phyloP scores from a whole-genome alignment of 805 yeast species.

The Candida nitratophila region DNA sequence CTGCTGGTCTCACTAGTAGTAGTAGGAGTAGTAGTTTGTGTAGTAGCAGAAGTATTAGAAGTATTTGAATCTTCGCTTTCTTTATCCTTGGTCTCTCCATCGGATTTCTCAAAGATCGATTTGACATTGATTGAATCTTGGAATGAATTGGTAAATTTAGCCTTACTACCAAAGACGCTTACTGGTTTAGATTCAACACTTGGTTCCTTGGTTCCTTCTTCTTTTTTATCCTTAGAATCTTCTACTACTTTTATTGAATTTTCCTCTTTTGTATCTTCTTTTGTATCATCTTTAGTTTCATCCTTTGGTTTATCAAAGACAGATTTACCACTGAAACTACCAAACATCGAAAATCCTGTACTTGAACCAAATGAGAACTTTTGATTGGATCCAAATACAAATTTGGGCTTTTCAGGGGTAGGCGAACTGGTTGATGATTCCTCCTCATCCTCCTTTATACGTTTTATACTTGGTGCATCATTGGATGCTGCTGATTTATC shows the following conservation, averaged over 20 bases:
- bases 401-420: constrained; percentile 30
- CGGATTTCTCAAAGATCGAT: constrained; percentile 38
- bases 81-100: constrained; percentile 5
- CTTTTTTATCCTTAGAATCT: not conserved
- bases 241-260: not conserved
- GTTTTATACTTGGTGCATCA: not conserved
- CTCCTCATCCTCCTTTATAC: not conserved
- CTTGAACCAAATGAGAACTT: constrained; percentile 42
- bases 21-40: constrained; percentile 7
- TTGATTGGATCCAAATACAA: constrained; percentile 44
- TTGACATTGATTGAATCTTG: constrained; percentile 42
- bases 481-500: not conserved
- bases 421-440: not conserved
- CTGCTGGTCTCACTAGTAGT: too few species aligned
- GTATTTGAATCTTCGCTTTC: constrained; percentile 16
- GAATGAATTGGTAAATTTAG: constrained; percentile 49
- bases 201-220: not conserved
- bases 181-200: constrained; percentile 6
- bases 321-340: constrained; percentile 16
- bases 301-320: constrained; percentile 24
- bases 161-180: constrained; percentile 37
- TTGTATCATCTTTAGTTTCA: constrained; percentile 1
- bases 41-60: constrained; percentile 22
- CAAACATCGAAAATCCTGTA: constrained; percentile 27
- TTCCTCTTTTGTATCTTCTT: not conserved